Conservation (phyloP, 192 early-diverging fungal species). For the Oehlia diaphana region DNA sequence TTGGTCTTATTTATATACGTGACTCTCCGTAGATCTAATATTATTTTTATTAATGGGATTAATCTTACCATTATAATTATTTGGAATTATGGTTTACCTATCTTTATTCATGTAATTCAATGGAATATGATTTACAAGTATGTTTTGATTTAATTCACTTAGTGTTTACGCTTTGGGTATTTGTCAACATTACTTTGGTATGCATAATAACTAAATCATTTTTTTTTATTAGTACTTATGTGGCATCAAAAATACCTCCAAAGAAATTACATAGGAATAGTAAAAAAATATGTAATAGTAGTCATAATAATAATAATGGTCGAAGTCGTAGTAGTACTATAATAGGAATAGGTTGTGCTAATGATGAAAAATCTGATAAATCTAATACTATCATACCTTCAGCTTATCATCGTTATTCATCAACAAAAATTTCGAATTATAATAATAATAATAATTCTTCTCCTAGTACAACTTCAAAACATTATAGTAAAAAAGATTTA, state of each 20-base stretch:
- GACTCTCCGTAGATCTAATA: background rate
- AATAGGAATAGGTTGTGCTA: background rate
- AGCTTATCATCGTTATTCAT: background rate
- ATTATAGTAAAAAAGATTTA: background rate
- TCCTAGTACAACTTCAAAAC: background rate
- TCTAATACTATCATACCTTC: background rate
- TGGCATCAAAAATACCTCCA: background rate
- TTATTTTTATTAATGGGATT: background rate
- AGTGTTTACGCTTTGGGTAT: background rate
- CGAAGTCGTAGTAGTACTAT: background rate
- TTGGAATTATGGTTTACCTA: background rate
- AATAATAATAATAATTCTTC: no score
- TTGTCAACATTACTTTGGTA: no score
- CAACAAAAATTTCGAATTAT: no score
- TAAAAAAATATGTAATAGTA: background rate
- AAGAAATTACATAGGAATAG: background rate
- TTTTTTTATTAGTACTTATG: background rate
- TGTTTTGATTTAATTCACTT: background rate
- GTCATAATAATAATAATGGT: no score
- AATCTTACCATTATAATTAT: background rate
- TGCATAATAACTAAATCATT: background rate
- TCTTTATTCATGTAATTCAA: background rate
- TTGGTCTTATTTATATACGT: background rate
- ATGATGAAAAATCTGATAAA: background rate
- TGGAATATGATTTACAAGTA: conserved; percentile 5